phyloP scores from a whole-genome alignment of 768 basidiomycete species.

The Psilocybe cubensis region DNA sequence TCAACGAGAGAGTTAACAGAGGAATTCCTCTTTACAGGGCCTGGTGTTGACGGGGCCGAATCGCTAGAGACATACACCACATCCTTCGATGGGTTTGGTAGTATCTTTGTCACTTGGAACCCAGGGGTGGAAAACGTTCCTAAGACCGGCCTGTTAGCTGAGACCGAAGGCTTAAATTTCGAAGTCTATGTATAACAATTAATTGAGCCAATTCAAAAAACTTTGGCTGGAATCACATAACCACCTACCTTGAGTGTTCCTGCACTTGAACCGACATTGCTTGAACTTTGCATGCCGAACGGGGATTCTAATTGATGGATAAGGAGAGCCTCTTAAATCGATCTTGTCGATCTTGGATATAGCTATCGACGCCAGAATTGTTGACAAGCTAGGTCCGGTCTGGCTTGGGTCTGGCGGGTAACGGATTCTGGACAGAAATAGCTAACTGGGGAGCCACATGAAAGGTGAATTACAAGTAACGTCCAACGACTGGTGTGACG shows the following conservation, averaged over 20 bases:
- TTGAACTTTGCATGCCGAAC: too few species aligned
- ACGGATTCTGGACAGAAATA: not conserved
- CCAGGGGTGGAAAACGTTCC: slow-evolving; percentile 47
- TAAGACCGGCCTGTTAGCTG: slow-evolving; percentile 1
- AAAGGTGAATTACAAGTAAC: not conserved
- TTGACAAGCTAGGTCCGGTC: not conserved
- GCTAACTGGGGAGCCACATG: not conserved
- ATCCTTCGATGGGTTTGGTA: slow-evolving; percentile 23
- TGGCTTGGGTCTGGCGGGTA: too few species aligned
- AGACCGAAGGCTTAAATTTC: slow-evolving; percentile 23
- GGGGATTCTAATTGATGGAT: too few species aligned
- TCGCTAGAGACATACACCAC: slow-evolving; percentile 41
- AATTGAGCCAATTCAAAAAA: not conserved
- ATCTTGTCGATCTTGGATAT: not conserved
- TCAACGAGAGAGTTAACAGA: slow-evolving; percentile 38
- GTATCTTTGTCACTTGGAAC: slow-evolving; percentile 27
- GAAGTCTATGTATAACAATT: slow-evolving; percentile 10
- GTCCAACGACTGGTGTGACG: slow-evolving; percentile 18
- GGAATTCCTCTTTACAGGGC: slow-evolving; percentile 40
- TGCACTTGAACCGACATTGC: not conserved
- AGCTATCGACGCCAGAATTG: not conserved
- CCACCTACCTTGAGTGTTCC: not conserved
- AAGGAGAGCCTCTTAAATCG: too few species aligned
- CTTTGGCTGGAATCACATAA: not conserved
- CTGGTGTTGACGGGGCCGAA: slow-evolving; percentile 36